Evolutionary conservation across 2,329 filamentous ascomycete genomes (phyloP).

Genomic region (Penicillium sp.): DNA sequence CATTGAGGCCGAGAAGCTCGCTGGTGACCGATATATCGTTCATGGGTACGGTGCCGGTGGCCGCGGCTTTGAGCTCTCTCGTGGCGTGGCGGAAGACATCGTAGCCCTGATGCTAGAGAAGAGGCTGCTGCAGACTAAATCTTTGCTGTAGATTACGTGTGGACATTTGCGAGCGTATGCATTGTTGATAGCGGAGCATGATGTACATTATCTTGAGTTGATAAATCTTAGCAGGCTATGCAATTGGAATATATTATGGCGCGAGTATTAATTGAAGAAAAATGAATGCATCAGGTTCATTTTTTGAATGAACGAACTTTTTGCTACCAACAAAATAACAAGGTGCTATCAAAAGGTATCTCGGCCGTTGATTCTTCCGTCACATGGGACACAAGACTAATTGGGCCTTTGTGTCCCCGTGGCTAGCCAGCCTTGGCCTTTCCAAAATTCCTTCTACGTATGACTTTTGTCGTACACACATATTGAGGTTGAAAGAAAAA

Average conservation of each 20-base stretch:
- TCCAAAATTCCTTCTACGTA: conserved; percentile 11
- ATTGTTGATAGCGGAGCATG: not conserved
- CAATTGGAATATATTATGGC: not conserved
- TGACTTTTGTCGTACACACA: conserved; percentile 1
- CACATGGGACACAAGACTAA: conserved; percentile 29
- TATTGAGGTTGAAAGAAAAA: conserved; percentile 9
- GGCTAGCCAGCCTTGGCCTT: conserved; percentile 17
- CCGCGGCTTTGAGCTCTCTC: conserved; percentile 61
- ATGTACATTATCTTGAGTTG: not conserved
- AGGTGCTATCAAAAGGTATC: conserved; percentile 31
- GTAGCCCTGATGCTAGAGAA: conserved; percentile 39
- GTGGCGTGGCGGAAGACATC: conserved; percentile 58
- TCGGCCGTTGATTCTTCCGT: conserved; percentile 29
- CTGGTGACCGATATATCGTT: conserved; percentile 36
- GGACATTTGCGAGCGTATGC: not conserved
- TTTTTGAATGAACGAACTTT: conserved; percentile 27
- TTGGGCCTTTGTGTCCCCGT: conserved; percentile 23
- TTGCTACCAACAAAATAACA: conserved; percentile 32
- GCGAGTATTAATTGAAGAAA: not conserved
- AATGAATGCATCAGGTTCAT: conserved; percentile 20
- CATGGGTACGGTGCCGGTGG: conserved; percentile 63
- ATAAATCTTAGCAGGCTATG: not conserved
- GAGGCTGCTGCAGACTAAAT: conserved; percentile 23
- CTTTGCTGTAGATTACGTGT: conserved; percentile 22
- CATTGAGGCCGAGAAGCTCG: conserved; percentile 51